These are phyloP conservation scores for Misopates orontium DNA, from an alignment of 257 asterid genomes.

Conservation along the genomic window DNA sequence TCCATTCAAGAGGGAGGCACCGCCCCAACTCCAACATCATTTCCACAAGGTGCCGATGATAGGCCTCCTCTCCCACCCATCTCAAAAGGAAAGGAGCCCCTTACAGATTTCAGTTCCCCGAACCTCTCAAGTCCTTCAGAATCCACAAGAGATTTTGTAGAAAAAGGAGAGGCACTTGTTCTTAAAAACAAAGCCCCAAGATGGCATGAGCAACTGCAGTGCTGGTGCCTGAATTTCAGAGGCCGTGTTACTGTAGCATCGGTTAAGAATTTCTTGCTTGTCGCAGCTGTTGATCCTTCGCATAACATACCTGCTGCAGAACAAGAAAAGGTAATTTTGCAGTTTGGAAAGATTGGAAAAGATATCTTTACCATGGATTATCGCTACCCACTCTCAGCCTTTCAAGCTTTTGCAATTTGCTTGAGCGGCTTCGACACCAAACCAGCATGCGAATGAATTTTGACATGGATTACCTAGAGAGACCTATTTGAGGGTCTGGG, in stretches of 20 bases:
- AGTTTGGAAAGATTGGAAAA: constrained; percentile 92
- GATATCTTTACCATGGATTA: constrained; percentile 96
- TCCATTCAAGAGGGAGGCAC: constrained; percentile 83
- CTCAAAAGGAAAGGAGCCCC: constrained; percentile 39
- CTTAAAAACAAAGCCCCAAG: constrained; percentile 87
- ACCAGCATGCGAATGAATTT: constrained; percentile 83
- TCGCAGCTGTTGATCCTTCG: constrained; percentile 69
- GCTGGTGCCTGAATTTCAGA: constrained; percentile 93
- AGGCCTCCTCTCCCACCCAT: constrained; percentile 29
- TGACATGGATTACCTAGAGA: constrained; percentile 21
- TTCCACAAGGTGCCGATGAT: constrained; percentile 44
- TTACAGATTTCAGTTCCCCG: constrained; percentile 32
- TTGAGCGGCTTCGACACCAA: constrained; percentile 97
- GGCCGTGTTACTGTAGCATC: constrained; percentile 98
- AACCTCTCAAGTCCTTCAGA: constrained; percentile 26
- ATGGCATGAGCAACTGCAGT: constrained; percentile 94
- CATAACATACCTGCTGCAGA: constrained; percentile 60
- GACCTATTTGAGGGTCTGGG: too few relatives aligned
- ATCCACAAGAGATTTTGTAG: not conserved
- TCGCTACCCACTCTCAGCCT: constrained; percentile 84
- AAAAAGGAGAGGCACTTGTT: constrained; percentile 45
- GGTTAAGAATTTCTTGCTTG: constrained; percentile 89
- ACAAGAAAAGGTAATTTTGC: constrained; percentile 81
- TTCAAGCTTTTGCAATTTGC: constrained; percentile 94
- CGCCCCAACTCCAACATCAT: constrained; percentile 80